Evolutionary conservation across 169 alveolate genomes (phyloP).

Genomic region (Pseudocohnilembus persalinus): DNA sequence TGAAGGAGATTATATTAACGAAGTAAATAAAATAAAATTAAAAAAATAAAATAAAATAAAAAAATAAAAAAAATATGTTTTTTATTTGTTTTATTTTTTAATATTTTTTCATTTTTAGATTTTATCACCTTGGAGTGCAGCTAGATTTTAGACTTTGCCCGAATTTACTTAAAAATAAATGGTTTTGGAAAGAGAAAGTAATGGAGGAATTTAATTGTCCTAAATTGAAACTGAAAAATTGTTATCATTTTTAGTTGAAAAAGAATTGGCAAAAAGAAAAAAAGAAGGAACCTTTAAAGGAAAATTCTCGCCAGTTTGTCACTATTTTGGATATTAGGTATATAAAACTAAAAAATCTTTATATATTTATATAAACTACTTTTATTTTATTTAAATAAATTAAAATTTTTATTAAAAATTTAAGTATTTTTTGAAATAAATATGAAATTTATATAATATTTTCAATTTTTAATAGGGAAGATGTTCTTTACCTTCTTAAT

Average conservation of each 20-base stretch:
- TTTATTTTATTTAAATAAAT: too few relatives aligned
- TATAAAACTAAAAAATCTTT: too few relatives aligned
- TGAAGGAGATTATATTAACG: background rate
- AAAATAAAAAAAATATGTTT: too few relatives aligned
- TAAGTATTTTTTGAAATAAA: too few relatives aligned
- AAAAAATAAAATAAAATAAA: too few relatives aligned
- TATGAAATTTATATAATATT: too few relatives aligned
- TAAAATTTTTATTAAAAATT: too few relatives aligned
- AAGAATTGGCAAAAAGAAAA: conserved; percentile 91
- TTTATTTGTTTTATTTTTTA: too few relatives aligned
- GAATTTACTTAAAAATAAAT: conserved; percentile 92
- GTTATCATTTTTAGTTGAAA: conserved; percentile 92
- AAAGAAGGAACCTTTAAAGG: conserved; percentile 89
- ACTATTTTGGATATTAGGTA: conserved; percentile 96
- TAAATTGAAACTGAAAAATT: conserved; percentile 94
- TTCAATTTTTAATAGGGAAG: conserved; percentile 93
- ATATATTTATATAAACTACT: background rate
- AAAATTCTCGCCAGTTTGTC: conserved; percentile 94
- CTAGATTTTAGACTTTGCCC: conserved; percentile 92
- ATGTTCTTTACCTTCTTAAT: conserved; percentile 96
- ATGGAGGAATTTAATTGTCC: conserved; percentile 69
- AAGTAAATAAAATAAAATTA: conserved; percentile 18
- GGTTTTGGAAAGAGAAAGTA: conserved; percentile 71
- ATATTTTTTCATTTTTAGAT: too few relatives aligned
- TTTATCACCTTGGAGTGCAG: conserved; percentile 95